Percentiles rank a stretch among this genome's conserved stretches.
Conservation (phyloP, 495 filamentous ascomycete species). For the Filosporella fistucella region DNA sequence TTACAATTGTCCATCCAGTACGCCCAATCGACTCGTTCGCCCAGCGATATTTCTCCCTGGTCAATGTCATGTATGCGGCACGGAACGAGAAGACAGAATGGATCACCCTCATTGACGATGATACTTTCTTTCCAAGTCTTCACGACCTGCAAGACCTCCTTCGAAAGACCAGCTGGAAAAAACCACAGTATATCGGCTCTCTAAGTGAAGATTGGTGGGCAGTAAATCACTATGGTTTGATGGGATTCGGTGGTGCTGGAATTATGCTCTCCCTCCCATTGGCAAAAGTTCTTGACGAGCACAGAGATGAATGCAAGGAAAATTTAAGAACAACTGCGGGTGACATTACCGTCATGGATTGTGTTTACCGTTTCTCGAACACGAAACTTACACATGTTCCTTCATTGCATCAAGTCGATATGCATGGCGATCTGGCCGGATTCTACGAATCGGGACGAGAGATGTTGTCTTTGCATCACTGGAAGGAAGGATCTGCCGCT, state of each 20-base stretch:
- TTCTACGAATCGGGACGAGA: constrained; percentile 52
- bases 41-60: constrained; percentile 62
- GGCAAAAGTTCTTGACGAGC: constrained; percentile 28
- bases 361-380: constrained; percentile 14
- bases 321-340: constrained; percentile 19
- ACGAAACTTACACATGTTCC: constrained; percentile 19
- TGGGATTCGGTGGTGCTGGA: constrained; percentile 69
- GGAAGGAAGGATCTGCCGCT: constrained; percentile 32
- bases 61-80: constrained; percentile 50
- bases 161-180: constrained; percentile 42
- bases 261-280: constrained; percentile 61
- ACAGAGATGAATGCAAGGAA: constrained; percentile 18
- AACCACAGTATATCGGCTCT: constrained; percentile 58
- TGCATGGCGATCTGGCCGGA: constrained; percentile 40
- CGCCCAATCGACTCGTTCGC: constrained; percentile 33
- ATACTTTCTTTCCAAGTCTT: constrained; percentile 72
- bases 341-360: constrained; percentile 23
- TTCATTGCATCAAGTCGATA: constrained; percentile 42
- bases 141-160: constrained; percentile 46
- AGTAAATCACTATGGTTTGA: constrained; percentile 58
- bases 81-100: constrained; percentile 54
- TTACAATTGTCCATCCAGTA: constrained; percentile 46
- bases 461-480: constrained; percentile 55
- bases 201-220: constrained; percentile 63
- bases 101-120: constrained; percentile 65